phyloP scores from a whole-genome alignment of 441 rosid species.

The Brassica hybrid region DNA sequence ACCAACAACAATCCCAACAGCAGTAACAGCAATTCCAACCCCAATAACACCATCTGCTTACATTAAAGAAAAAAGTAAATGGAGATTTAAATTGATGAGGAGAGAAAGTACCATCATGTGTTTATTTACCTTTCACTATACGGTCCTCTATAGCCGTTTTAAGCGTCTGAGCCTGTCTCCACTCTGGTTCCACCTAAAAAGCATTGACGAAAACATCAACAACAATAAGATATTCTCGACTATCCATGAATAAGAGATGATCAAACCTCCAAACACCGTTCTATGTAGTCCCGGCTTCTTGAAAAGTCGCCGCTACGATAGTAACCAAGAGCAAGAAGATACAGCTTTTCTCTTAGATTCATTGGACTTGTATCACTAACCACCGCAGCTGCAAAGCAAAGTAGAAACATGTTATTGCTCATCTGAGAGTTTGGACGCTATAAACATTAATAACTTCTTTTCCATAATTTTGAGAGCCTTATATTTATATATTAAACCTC shows the following conservation, averaged over 20 bases:
- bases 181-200: conserved; percentile 63
- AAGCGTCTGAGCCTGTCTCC: conserved; percentile 69
- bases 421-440: not conserved
- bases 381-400: conserved; percentile 54
- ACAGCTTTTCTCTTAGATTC: conserved; percentile 69
- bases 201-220: conserved; percentile 16
- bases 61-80: not conserved
- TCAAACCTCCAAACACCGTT: conserved; percentile 61
- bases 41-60: conserved; percentile 71
- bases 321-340: conserved; percentile 75
- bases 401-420: not conserved
- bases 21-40: conserved; percentile 72
- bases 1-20: conserved; percentile 70
- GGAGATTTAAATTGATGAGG: not conserved
- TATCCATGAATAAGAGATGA: conserved; percentile 12
- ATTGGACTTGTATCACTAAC: conserved; percentile 52
- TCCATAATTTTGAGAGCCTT: no score
- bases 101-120: conserved; percentile 13
- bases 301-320: conserved; percentile 64
- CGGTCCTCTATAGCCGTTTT: conserved; percentile 63
- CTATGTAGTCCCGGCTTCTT: conserved; percentile 70
- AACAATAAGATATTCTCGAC: not conserved
- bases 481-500: no score
- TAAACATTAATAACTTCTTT: not conserved
- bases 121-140: conserved; percentile 62